Percentiles rank a stretch among this genome's conserved stretches.
Evolutionary conservation across 1,139 yeast species (phyloP).

Genomic region (Sugiyamaella neomexicana): DNA sequence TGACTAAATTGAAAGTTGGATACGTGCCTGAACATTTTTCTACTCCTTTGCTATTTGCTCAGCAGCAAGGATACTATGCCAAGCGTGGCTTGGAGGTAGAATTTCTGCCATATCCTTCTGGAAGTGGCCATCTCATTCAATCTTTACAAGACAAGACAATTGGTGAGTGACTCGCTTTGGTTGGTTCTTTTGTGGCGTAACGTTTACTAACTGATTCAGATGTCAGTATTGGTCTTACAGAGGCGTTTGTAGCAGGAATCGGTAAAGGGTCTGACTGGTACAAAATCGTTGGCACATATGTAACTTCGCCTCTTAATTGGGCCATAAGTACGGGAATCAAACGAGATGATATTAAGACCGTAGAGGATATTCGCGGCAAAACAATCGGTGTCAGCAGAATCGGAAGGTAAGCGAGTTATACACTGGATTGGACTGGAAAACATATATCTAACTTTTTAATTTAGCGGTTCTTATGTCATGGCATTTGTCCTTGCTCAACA

Average conservation of each 20-base stretch:
- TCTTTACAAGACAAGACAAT: constrained; percentile 63
- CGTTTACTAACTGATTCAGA: constrained; percentile 34
- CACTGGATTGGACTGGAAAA: neutral
- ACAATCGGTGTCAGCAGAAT: constrained; percentile 82
- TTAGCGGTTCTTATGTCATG: constrained; percentile 86
- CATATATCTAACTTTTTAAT: constrained; percentile 38
- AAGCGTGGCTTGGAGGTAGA: constrained; percentile 52
- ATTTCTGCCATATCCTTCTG: constrained; percentile 76
- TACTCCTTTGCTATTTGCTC: constrained; percentile 78
- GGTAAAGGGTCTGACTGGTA: constrained; percentile 68
- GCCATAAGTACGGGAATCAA: constrained; percentile 75
- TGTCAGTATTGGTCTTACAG: constrained; percentile 84
- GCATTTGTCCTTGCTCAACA: constrained; percentile 76
- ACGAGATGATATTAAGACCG: constrained; percentile 53
- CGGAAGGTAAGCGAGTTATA: constrained; percentile 48
- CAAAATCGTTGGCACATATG: constrained; percentile 77
- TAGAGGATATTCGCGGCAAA: constrained; percentile 58
- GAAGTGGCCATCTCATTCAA: constrained; percentile 83
- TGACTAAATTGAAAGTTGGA: constrained; percentile 54
- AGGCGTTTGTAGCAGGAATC: constrained; percentile 82
- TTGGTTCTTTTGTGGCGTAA: neutral
- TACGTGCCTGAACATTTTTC: constrained; percentile 91
- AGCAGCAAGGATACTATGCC: constrained; percentile 55
- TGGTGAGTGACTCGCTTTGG: constrained; percentile 37
- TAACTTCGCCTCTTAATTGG: constrained; percentile 82